These are phyloP conservation scores for Lumnitzera racemosa DNA, from an alignment of 345 rosid genomes.

Conservation along the genomic window DNA sequence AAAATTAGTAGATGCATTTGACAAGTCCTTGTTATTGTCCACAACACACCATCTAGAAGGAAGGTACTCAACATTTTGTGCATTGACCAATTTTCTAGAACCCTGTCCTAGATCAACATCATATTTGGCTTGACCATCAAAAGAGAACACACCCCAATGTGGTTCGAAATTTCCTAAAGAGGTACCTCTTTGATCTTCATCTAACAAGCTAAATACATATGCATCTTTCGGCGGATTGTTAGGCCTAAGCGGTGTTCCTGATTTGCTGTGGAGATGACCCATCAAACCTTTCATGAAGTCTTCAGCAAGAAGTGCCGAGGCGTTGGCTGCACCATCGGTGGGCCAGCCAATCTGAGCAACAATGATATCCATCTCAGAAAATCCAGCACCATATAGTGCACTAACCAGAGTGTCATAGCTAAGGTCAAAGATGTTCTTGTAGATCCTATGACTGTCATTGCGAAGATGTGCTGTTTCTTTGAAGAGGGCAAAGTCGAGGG, in stretches of 20 bases:
- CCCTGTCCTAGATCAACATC: constrained; percentile 47
- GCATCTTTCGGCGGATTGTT: constrained; percentile 47
- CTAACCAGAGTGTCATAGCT: constrained; percentile 56
- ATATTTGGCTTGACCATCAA: constrained; percentile 93
- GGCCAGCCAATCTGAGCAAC: constrained; percentile 91
- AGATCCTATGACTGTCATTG: constrained; percentile 45
- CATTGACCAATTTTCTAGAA: constrained; percentile 45
- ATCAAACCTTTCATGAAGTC: constrained; percentile 56
- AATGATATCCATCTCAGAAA: constrained; percentile 49
- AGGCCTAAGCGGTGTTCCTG: constrained; percentile 53
- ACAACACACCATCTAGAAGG: constrained; percentile 81
- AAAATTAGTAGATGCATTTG: constrained; percentile 56
- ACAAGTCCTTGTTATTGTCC: constrained; percentile 60
- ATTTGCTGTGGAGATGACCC: constrained; percentile 53
- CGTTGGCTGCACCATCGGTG: constrained; percentile 79
- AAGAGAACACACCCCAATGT: constrained; percentile 89
- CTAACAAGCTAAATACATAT: constrained; percentile 65
- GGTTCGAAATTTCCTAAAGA: constrained; percentile 69
- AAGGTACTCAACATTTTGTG: constrained; percentile 67
- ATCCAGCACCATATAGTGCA: constrained; percentile 59
- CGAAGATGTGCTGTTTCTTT: constrained; percentile 43
- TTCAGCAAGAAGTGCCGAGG: constrained; percentile 47
- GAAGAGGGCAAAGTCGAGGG: constrained; percentile 66
- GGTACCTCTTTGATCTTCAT: constrained; percentile 59
- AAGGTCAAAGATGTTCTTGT: constrained; percentile 75